Conservation (phyloP, 208 protist species). For the Leishmania aethiopica region DNA sequence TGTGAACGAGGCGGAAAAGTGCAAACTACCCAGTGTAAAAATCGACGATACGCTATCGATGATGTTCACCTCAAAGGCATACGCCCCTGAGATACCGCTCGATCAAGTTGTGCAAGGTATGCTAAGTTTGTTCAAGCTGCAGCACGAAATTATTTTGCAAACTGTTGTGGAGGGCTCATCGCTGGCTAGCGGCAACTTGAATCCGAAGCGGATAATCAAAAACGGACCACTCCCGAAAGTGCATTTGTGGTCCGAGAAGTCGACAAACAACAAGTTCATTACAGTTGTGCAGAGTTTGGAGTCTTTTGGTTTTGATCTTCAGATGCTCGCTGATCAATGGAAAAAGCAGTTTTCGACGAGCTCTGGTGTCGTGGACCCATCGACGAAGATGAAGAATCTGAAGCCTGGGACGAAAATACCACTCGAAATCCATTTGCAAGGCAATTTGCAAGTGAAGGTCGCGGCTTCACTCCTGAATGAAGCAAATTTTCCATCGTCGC, state of each 20-base stretch:
- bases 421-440: conserved; percentile 67
- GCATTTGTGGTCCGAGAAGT: conserved; percentile 53
- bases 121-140: conserved; percentile 42
- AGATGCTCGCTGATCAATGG: conserved; percentile 49
- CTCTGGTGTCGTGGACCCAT: conserved; percentile 57
- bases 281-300: conserved; percentile 70
- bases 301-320: conserved; percentile 60
- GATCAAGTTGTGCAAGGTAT: conserved; percentile 36
- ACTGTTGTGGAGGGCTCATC: conserved; percentile 38
- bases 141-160: conserved; percentile 65
- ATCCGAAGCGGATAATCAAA: conserved; percentile 39
- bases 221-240: conserved; percentile 46
- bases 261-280: conserved; percentile 48
- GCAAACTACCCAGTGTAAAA: conserved; percentile 41
- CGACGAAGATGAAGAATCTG: conserved; percentile 49
- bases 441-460: conserved; percentile 39
- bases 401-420: conserved; percentile 64
- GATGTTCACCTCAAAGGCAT: conserved; percentile 18
- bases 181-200: conserved; percentile 31
- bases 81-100: conserved; percentile 37
- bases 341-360: conserved; percentile 62
- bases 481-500: conserved; percentile 38
- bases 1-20: conserved; percentile 16
- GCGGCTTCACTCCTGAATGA: conserved; percentile 40
- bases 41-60: conserved; percentile 40